Base-by-base conservation (phyloP, 2,329 filamentous ascomycete genomes). In the Calycina herbarum region DNA sequence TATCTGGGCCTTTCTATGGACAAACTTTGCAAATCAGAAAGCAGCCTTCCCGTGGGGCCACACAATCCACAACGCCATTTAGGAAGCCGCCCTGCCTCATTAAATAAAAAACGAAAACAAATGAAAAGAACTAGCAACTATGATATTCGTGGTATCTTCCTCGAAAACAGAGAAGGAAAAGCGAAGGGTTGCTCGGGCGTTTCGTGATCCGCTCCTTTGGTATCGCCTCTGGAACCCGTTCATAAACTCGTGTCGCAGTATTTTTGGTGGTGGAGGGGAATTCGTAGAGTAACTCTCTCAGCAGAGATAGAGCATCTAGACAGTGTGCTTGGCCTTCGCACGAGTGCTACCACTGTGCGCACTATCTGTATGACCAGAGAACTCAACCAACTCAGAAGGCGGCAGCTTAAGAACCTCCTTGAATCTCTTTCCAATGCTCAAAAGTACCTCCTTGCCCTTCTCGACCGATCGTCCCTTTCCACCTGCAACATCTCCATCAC, bases 361-460 rank as follows among this genome's bases (percentile, higher is more conserved):
- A 73, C 91, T 92, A 73, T 99, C 96, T 20, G 93, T 96, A 82
- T 99, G 95, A 67, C 95, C 95, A 24, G 93, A 96, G 82, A 98
- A 99, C 81, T 99, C 96, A 66, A 99, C 88, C 68, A 82, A 79
- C 78, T 98, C 95, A 67, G 82, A 84, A 64, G 88, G 80, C 67
- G 90, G 90, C 67, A 99, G 83, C 78, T 91, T 89, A 64, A 99
- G 84, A 31, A 96, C 89, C 72, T 93, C 90, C 87, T 99, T 99
- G 88, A 99, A 97, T 70, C 89, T 89, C 72, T 84, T 86, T 73
- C 95, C 95, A 74, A 99, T 96, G 75, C 87, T 86, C 82, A 91
- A 83, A 65, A 99, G 86, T 58, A 94, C 86, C 64, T 95, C 91
- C 81, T 89, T 91, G 76, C 92, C 92, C 85, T 97, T 95, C 74